Evolutionary conservation across 2,329 filamentous ascomycete genomes (phyloP), one percentile per base, ranked within the genome.

Genomic region (Arachnopeziza araneosa): DNA sequence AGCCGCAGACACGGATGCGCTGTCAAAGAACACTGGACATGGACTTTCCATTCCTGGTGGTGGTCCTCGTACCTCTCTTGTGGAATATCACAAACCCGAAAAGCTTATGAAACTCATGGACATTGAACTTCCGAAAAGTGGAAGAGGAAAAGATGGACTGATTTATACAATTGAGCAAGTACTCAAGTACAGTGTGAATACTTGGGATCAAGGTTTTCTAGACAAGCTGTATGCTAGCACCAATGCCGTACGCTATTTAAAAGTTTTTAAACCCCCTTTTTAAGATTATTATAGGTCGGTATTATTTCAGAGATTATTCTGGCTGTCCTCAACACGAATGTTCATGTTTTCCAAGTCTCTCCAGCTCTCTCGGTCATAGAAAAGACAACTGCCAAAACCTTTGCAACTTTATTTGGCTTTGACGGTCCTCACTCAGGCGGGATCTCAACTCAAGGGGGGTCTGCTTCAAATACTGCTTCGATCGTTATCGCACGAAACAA

Each of bases 151-250:
- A 67, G 83, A 89, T 51, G 93, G 93, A 0, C 77, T 97, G 32
- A 77, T 96, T 26, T 80, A 85, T 36, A 84, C 84, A 2, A 81
- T 96, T 52, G 78, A 85, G 66, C 83, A 86, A 62, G 80, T 97
- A 22, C 79, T 98, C 50, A 81, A 84, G 64, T 92, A 96, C 75
- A 95, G 89, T 70, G 93, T 98, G 71, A 99, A 99, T 76, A 97
- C 93, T n/a, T 98, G 93, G 90, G 90, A 96, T 70, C 93, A 96
- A 75, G 93, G 93, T 12, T 99, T 98, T 75, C 77, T 98, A 70
- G 93, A 97, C 76, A 98, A 99, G 77, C 80, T 98, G 21, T 98
- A 97, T 74, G 85, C 89, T n/a, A 88, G 88, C 65, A 96, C 91
- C 49, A 95, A 95, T 71, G 88, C 93, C 50, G 87, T 88, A 71